Evolutionary conservation across 1,284 basidiomycete species (phyloP).

Genomic region (Neonothopanus nambi): DNA sequence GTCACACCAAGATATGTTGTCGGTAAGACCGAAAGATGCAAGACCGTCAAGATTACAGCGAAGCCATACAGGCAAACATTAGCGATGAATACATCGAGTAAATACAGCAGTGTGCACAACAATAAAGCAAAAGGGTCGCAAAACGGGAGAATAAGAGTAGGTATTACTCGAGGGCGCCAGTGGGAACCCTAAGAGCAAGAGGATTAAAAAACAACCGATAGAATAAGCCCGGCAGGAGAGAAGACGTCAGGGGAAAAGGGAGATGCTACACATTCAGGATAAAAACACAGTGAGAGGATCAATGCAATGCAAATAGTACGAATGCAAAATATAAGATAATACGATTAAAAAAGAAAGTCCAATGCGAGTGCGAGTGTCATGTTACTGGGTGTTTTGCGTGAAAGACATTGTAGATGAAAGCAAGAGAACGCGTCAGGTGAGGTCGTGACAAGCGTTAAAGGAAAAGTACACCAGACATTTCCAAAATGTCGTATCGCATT

Average conservation of each 20-base stretch:
- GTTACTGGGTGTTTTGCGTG: background rate
- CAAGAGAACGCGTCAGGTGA: background rate
- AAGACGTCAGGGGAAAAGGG: constrained; percentile 3
- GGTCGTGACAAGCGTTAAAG: constrained; percentile 1
- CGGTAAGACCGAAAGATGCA: no score
- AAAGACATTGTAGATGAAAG: constrained; percentile 2
- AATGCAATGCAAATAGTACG: constrained; percentile 13
- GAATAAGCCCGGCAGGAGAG: background rate
- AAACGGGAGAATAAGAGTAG: no score
- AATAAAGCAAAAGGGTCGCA: no score
- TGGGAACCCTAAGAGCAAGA: background rate
- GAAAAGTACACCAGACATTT: constrained; percentile 7
- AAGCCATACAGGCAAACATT: background rate
- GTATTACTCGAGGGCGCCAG: no score
- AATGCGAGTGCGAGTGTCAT: background rate
- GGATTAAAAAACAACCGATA: constrained; percentile 1
- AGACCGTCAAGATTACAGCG: background rate
- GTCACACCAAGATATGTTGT: no score
- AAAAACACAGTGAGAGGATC: constrained; percentile 13
- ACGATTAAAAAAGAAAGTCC: constrained; percentile 6
- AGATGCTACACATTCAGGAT: constrained; percentile 16
- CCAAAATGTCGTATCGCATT: constrained; percentile 1
- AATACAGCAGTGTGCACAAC: background rate
- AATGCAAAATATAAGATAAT: constrained; percentile 17
- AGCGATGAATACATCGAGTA: background rate